Conservation (phyloP, 768 basidiomycete genomes). For the Boletellus emodensis region DNA sequence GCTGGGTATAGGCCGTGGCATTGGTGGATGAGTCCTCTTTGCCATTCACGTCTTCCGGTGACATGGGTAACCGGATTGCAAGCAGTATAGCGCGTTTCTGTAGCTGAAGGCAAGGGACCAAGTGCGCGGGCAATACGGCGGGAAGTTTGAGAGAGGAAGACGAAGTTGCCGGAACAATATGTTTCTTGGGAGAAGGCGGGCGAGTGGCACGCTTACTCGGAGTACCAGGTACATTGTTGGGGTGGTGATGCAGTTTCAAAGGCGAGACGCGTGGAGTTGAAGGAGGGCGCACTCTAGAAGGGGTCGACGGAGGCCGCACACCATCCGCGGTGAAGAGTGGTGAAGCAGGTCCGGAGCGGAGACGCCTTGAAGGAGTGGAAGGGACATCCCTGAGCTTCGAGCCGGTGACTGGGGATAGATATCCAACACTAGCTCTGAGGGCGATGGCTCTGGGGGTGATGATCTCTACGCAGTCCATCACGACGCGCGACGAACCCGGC, state of each 20-base stretch:
- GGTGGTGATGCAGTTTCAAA: conserved; percentile 3
- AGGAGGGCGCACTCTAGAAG: conserved; percentile 12
- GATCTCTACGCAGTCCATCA: conserved; percentile 33
- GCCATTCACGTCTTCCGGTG: conserved; percentile 26
- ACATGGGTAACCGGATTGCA: conserved; percentile 36
- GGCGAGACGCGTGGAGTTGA: conserved; percentile 18
- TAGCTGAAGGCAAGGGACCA: conserved; percentile 43
- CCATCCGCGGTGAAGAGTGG: background rate
- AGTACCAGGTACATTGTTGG: conserved; percentile 13
- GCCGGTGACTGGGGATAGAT: conserved; percentile 12
- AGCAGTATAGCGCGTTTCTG: conserved; percentile 58
- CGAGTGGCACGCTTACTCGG: conserved; percentile 12
- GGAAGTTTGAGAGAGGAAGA: conserved; percentile 23
- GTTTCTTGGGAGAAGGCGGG: conserved; percentile 14
- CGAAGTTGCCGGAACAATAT: background rate
- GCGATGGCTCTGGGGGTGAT: conserved; percentile 21
- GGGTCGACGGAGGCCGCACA: conserved; percentile 9
- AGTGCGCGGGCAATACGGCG: conserved; percentile 35
- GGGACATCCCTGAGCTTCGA: conserved; percentile 7
- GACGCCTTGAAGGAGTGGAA: conserved; percentile 18
- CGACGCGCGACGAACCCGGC: conserved; percentile 15
- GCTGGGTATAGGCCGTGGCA: conserved; percentile 47
- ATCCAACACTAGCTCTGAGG: background rate
- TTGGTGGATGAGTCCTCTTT: conserved; percentile 44
- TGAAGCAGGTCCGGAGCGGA: background rate